phyloP scores from a whole-genome alignment of 1,139 yeast genomes.

The Lodderomyces jiufengensis region DNA sequence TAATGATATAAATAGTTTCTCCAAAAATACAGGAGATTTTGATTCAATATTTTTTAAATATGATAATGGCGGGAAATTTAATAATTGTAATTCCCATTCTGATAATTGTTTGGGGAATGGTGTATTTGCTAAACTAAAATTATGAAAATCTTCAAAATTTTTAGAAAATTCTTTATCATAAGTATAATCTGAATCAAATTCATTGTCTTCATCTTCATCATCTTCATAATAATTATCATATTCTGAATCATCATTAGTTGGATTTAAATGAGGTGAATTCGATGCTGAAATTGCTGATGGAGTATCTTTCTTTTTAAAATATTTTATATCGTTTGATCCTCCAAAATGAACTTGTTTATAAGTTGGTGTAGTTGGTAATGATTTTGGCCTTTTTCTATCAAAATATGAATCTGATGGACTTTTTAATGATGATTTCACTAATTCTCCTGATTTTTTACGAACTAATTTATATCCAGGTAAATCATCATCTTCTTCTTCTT shows the following conservation, averaged over 20 bases:
- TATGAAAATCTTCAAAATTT: constrained; percentile 5
- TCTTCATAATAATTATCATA: constrained; percentile 17
- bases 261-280: constrained; percentile 49
- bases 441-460: constrained; percentile 76
- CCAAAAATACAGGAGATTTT: constrained; percentile 55
- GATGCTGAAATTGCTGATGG: constrained; percentile 73
- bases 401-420: constrained; percentile 23
- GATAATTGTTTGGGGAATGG: constrained; percentile 19
- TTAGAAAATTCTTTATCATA: no score
- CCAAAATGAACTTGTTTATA: constrained; percentile 80
- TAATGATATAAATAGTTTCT: constrained; percentile 56
- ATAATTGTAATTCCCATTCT: constrained; percentile 48
- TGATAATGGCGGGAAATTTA: constrained; percentile 44
- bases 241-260: constrained; percentile 15
- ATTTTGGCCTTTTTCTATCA: constrained; percentile 45
- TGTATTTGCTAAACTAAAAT: constrained; percentile 19
- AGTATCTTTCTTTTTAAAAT: constrained; percentile 65
- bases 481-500: constrained; percentile 2
- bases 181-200: background rate
- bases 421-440: constrained; percentile 71
- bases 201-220: constrained; percentile 18
- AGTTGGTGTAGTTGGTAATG: constrained; percentile 74
- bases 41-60: constrained; percentile 37
- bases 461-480: constrained; percentile 30
- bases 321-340: constrained; percentile 58